phyloP scores from a whole-genome alignment of 805 yeast species.

The Wickerhamiella nectarea region DNA sequence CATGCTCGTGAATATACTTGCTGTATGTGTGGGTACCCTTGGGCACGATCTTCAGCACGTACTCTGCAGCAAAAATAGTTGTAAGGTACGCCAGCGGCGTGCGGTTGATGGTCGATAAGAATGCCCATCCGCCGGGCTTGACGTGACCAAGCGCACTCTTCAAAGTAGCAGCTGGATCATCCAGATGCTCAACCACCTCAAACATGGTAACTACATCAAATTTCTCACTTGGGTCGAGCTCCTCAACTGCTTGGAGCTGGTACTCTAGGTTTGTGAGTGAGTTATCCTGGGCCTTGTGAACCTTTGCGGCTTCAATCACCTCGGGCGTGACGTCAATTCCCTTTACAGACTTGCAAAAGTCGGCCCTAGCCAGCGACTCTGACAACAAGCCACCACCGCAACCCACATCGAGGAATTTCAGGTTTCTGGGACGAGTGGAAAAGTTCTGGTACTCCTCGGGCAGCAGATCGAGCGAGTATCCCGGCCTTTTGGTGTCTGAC shows the following conservation, averaged over 20 bases:
- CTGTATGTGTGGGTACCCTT: conserved; percentile 78
- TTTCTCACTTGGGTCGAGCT: conserved; percentile 31
- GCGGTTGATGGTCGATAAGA: conserved; percentile 83
- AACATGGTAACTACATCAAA: conserved; percentile 79
- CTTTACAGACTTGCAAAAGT: conserved; percentile 43
- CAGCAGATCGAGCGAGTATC: conserved; percentile 53
- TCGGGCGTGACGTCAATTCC: conserved; percentile 83
- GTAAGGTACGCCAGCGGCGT: conserved; percentile 81
- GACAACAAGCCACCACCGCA: conserved; percentile 97
- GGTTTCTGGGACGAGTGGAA: conserved; percentile 30
- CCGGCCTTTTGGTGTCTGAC: conserved; percentile 36
- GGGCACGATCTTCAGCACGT: conserved; percentile 70
- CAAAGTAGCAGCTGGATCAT: conserved; percentile 62
- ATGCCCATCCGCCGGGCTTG: conserved; percentile 69
- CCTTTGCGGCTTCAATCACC: conserved; percentile 64
- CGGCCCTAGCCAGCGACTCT: conserved; percentile 71
- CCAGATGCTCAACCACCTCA: conserved; percentile 93
- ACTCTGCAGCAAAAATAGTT: conserved; percentile 82
- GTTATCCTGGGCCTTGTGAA: conserved; percentile 60
- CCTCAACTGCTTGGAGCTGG: conserved; percentile 48
- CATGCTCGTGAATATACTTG: conserved; percentile 70
- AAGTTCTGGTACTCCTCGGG: conserved; percentile 31
- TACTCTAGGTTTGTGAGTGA: conserved; percentile 46
- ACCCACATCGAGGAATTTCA: conserved; percentile 71
- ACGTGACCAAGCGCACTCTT: conserved; percentile 54